Evolutionary conservation across 2,329 filamentous ascomycete genomes (phyloP).

Genomic region (Cadophora malorum): DNA sequence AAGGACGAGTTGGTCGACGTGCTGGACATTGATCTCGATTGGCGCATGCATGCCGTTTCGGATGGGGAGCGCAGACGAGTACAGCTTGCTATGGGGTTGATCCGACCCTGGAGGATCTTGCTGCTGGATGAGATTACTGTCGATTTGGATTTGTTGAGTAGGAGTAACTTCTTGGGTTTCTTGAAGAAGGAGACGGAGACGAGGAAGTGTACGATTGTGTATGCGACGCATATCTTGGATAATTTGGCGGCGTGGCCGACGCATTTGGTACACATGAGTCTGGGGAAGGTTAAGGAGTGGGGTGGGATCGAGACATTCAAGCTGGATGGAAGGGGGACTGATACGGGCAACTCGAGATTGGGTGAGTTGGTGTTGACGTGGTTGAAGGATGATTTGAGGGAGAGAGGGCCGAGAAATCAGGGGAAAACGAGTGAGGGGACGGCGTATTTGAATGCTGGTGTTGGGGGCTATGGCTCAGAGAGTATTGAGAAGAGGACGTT

Average conservation of each 20-base stretch:
- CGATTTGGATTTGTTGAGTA: slow-evolving; percentile 86
- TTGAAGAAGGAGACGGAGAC: slow-evolving; percentile 85
- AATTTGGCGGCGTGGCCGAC: slow-evolving; percentile 95
- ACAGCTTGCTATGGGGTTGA: slow-evolving; percentile 92
- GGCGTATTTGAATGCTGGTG: slow-evolving; percentile 60
- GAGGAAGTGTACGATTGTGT: slow-evolving; percentile 88
- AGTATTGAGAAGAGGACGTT: slow-evolving; percentile 20
- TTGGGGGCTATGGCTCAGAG: slow-evolving; percentile 68
- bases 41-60: slow-evolving; percentile 95
- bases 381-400: slow-evolving; percentile 80
- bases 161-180: slow-evolving; percentile 85
- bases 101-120: slow-evolving; percentile 89
- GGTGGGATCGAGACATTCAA: slow-evolving; percentile 75
- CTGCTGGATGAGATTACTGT: slow-evolving; percentile 97
- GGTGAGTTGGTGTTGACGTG: slow-evolving; percentile 88
- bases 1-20: slow-evolving; percentile 87
- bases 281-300: slow-evolving; percentile 88
- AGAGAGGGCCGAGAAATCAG: slow-evolving; percentile 74
- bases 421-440: slow-evolving; percentile 50
- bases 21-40: slow-evolving; percentile 87
- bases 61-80: slow-evolving; percentile 92
- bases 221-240: slow-evolving; percentile 96
- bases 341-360: slow-evolving; percentile 78
- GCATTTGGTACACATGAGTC: slow-evolving; percentile 93
- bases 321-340: slow-evolving; percentile 42